A percentile compares a stretch with the other conserved stretches of the same genome.
Evolutionary conservation across 192 early-diverging fungal genomes (phyloP).

Genomic region (Umbelopsis isabellina): DNA sequence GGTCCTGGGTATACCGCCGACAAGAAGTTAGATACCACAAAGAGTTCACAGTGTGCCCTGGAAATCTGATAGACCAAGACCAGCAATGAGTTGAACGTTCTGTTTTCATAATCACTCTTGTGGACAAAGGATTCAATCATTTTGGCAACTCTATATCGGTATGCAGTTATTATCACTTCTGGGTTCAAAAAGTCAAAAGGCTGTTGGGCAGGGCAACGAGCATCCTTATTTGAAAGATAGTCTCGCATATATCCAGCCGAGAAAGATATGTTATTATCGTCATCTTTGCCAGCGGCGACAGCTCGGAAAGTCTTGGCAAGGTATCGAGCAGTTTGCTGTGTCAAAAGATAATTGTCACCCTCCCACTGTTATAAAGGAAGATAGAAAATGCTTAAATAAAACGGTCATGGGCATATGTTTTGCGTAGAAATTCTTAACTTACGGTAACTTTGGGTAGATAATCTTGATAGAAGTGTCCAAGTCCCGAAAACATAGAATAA

Average conservation of each 20-base stretch:
- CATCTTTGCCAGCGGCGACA: conserved; percentile 45
- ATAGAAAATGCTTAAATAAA: not conserved
- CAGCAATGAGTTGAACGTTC: conserved; percentile 73
- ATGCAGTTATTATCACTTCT: conserved; percentile 62
- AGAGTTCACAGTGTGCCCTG: conserved; percentile 77
- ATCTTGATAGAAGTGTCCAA: conserved; percentile 69
- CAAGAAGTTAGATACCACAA: conserved; percentile 75
- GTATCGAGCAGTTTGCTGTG: conserved; percentile 86
- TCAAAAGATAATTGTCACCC: conserved; percentile 83
- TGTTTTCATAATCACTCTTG: conserved; percentile 57
- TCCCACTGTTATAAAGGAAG: conserved; percentile 55
- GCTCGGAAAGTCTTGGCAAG: conserved; percentile 69
- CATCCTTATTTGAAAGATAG: conserved; percentile 52
- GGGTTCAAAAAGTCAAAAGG: conserved; percentile 56
- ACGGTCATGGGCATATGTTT: not conserved
- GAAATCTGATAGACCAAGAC: conserved; percentile 74
- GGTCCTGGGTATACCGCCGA: conserved; percentile 52
- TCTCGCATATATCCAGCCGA: conserved; percentile 47
- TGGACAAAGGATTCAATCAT: conserved; percentile 67
- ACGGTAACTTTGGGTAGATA: conserved; percentile 71
- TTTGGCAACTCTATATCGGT: conserved; percentile 65
- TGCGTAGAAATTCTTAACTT: not conserved
- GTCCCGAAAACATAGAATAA: conserved; percentile 71
- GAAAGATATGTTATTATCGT: conserved; percentile 36
- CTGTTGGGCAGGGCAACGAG: conserved; percentile 52